Percentiles rank a stretch among this genome's conserved stretches.
These are phyloP conservation scores for Skeletonema potamos DNA, from an alignment of 108 stramenopile genomes.

Conservation along the genomic window DNA sequence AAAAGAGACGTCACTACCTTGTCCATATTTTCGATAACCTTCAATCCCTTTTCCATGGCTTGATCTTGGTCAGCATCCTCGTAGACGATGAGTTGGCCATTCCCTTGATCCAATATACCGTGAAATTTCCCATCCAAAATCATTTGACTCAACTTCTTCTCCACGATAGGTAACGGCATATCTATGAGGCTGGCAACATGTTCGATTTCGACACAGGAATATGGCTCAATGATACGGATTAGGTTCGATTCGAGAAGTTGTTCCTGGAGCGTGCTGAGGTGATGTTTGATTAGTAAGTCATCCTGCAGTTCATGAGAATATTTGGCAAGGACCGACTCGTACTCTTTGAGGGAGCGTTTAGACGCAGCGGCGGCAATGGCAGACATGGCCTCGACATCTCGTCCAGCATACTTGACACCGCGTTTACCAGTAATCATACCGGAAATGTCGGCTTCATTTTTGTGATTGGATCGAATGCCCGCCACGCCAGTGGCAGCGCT, in stretches of 20 bases:
- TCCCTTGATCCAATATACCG: conserved; percentile 99
- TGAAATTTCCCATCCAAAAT: conserved; percentile 96
- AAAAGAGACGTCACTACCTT: conserved; percentile 86
- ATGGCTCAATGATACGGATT: conserved; percentile 97
- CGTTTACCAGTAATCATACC: conserved; percentile 86
- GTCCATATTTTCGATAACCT: conserved; percentile 92
- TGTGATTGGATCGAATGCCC: conserved; percentile 40
- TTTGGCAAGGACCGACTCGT: conserved; percentile 72
- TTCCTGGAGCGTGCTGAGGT: conserved; percentile 94
- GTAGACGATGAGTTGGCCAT: conserved; percentile 91
- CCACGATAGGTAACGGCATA: conserved; percentile 83
- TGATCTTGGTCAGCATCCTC: conserved; percentile 77
- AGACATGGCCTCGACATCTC: conserved; percentile 94
- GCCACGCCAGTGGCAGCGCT: conserved; percentile 54
- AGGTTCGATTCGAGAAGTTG: conserved; percentile 96
- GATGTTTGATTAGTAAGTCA: conserved; percentile 95
- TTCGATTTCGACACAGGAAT: conserved; percentile 94
- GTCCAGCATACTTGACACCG: conserved; percentile 95
- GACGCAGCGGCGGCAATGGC: conserved; percentile 93
- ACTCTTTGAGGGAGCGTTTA: conserved; percentile 85
- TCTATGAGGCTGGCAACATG: conserved; percentile 96
- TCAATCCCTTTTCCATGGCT: conserved; percentile 89
- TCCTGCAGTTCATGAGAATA: conserved; percentile 75
- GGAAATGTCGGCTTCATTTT: conserved; percentile 62
- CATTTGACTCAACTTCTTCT: conserved; percentile 98